Percentiles rank a stretch among this genome's conserved stretches.
Conservation (phyloP, 1,284 basidiomycete species). For the Ceratobasidium sp. region DNA sequence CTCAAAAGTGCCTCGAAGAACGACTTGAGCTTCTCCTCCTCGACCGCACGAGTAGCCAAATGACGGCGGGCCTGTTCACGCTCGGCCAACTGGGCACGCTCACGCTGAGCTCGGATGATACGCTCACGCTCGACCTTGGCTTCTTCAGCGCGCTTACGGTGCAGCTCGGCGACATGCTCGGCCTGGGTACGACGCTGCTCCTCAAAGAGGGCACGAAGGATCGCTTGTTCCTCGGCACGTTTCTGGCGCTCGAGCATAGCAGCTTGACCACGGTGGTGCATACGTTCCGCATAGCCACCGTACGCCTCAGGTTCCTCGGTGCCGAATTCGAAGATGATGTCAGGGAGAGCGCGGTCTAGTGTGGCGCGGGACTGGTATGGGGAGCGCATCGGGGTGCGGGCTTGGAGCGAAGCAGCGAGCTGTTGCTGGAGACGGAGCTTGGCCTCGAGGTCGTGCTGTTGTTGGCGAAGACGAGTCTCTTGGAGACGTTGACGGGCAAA, state of each 20-base stretch:
- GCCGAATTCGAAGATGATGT: slow-evolving; percentile 23
- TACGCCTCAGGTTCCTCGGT: not conserved
- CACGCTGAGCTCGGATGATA: not conserved
- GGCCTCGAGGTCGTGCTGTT: slow-evolving; percentile 16
- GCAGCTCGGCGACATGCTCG: slow-evolving; percentile 23
- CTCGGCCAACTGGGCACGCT: not conserved
- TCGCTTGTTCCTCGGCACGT: slow-evolving; percentile 10
- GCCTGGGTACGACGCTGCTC: slow-evolving; percentile 33
- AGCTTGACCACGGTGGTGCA: slow-evolving; percentile 3
- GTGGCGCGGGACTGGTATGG: not conserved
- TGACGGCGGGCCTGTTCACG: slow-evolving; percentile 18
- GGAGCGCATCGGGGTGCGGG: slow-evolving; percentile 19
- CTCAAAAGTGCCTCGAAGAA: slow-evolving; percentile 26
- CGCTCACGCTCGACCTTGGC: slow-evolving; percentile 25
- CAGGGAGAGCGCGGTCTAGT: slow-evolving; percentile 2
- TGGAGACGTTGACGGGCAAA: slow-evolving; percentile 20
- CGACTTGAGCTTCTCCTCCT: slow-evolving; percentile 20
- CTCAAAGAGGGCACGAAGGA: slow-evolving; percentile 20
- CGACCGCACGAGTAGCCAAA: slow-evolving; percentile 23
- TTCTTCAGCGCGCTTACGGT: slow-evolving; percentile 8
- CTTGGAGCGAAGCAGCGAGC: slow-evolving; percentile 17
- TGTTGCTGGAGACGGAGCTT: slow-evolving; percentile 33
- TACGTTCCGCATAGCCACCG: slow-evolving; percentile 28
- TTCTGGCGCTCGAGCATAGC: slow-evolving; percentile 14
- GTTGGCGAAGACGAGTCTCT: slow-evolving; percentile 1